Base-by-base conservation (phyloP, 108 stramenopile species). In the Skeletonema tropicum region DNA sequence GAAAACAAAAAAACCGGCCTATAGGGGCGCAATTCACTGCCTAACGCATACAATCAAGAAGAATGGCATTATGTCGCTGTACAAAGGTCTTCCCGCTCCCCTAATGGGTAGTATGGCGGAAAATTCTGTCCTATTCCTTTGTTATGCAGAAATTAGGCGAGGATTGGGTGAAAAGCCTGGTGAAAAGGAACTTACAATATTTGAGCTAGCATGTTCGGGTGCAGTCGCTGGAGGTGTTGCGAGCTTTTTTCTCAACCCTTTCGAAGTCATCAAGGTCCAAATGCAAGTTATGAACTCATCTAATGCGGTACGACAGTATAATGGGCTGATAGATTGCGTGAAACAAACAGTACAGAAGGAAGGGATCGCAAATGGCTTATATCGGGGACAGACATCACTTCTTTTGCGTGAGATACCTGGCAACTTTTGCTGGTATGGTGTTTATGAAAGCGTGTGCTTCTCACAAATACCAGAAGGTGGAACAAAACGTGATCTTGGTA, bases 101-200 rank as follows among this genome's bases (percentile, higher is more conserved):
- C 57, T 86, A 0, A 31, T 86, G 49, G 85, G 85, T n/a, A 64
- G 68, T 42, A 86, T 86, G 82, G 82, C 82, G 25, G 85, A 86
- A 65, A 86, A 86, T 73, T 82, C 82, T 30, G 70, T 83, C 1
- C 55, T 83, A 14, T 86, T 86, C 57, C 66, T 82, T 8, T 55
- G 52, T 6, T 86, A 83, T 59, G 70, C 61, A 32, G 45, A 79
- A 35, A 74, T 79, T 11, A 82, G 76, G 48, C 52, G 61, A 32
- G 9, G 61, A 19, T 30, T 86, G 67, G 85, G 80, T 15, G 80
- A 77, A 58, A 63, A 58, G 19, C 60, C 63, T 12, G 42, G 49
- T 7, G 72, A 48, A 39, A 63, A 70, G n/a, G 77, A 85, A 36
- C 45, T 85, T 38, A 58, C 58, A 32, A n/a, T 85, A 45, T 66